Evolutionary conservation across 179 eudicot species (phyloP), one percentile per base, ranked within the genome.

Genomic region (Spergularia azorica): DNA sequence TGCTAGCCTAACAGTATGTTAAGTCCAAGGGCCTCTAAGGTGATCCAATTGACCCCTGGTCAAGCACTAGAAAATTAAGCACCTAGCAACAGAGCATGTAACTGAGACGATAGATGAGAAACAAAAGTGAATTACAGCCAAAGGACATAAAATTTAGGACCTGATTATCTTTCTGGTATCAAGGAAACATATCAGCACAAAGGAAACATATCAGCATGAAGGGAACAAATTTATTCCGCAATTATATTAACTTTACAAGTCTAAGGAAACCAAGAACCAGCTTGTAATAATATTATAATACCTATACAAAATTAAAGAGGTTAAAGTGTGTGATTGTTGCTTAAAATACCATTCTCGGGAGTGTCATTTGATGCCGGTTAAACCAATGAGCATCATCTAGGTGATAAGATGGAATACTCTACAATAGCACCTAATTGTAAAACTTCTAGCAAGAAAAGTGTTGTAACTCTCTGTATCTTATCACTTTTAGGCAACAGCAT

Each of bases 81-180:
- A 55, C 21, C 46, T 43, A 21, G n/a, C 56, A 63, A 48, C 59
- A 61, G 39, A 17, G 70, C 36, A 63, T 48, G 64, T 21, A 43
- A 54, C 26, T 51, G 74, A 61, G 12, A 69, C 63, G 74, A 75
- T 61, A 16, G 62, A 66, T 58, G 54, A 56, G 50, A 71, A 75
- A 76, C 73, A 43, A 80, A 80, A 66, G 67, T 36, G 63, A 66
- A 41, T 9, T 63, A 65, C 79, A 55, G 46, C 74, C 55, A 52
- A 80, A 76, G 60, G 54, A 77, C 58, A 52, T 60, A 54, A 62
- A 77, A 75, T 38, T 81, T 61, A 52, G 17, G 69, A 69, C 43
- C 52, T 77, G 80, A 65, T 64, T 52, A 64, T 73, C 80, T 77
- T 77, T 77, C 60, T 9, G 36, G 54, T 77, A 64, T 72, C 74